Conservation (phyloP, 2,329 filamentous ascomycete species). For the Torrubiella hemipterigena region DNA sequence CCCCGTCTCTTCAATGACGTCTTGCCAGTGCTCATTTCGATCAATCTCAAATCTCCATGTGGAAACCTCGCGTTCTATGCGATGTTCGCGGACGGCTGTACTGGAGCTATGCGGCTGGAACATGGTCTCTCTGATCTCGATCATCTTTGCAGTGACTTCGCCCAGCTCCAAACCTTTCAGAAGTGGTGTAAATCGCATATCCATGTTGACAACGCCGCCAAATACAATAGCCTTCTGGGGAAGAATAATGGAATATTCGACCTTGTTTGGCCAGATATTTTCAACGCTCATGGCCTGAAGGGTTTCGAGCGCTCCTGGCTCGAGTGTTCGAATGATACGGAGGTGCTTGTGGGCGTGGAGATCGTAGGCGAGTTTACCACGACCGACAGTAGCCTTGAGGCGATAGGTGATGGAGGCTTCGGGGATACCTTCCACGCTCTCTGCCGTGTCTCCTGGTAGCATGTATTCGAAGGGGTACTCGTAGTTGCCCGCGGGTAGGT, state of each 20-base stretch:
- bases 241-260: constrained; percentile 88
- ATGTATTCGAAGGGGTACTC: constrained; percentile 71
- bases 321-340: constrained; percentile 65
- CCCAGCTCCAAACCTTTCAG: constrained; percentile 81
- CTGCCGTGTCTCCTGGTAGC: constrained; percentile 60
- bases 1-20: constrained; percentile 55
- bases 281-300: constrained; percentile 89
- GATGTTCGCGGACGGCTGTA: constrained; percentile 42
- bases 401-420: constrained; percentile 85
- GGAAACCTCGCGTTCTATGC: constrained; percentile 51
- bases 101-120: constrained; percentile 32
- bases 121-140: constrained; percentile 65
- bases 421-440: constrained; percentile 81
- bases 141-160: constrained; percentile 66
- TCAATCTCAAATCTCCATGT: constrained; percentile 43
- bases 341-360: constrained; percentile 68
- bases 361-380: constrained; percentile 83
- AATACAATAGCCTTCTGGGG: constrained; percentile 93
- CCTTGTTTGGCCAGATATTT: constrained; percentile 95
- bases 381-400: constrained; percentile 77
- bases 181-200: constrained; percentile 79
- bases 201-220: constrained; percentile 71
- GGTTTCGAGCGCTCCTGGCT: constrained; percentile 64
- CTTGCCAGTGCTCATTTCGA: constrained; percentile 53
- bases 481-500: constrained; percentile 63